Evolutionary conservation across 306 rosid species (phyloP), one percentile per base, ranked within the genome.

Genomic region (Quercus aquifolioides): DNA sequence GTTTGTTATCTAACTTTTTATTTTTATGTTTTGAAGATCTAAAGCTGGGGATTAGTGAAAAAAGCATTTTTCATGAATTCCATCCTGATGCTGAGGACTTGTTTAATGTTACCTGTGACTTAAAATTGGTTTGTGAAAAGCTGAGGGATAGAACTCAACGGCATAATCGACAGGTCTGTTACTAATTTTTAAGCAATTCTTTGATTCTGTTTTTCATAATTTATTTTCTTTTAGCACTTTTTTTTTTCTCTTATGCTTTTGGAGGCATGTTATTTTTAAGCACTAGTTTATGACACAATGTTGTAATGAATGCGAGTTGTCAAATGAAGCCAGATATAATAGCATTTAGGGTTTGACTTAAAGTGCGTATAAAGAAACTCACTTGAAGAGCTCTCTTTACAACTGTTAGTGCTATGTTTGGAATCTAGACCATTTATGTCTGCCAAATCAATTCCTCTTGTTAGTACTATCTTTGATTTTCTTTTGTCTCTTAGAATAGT

Each of bases 11-110:
- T 41, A 41, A 41, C 46, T 41, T 8, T 70, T 49, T 74, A 7
- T 46, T 76, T 49, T 51, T 21, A 68, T 55, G 73, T 57, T 9
- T 68, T 80, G 81, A 85, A 94, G 99, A 94, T 85, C 82, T 94
- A 83, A 94, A 94, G 87, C 86, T 94, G 78, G 99, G 99, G 84
- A 85, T 86, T 62, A 94, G 97, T 87, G 99, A 94, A 86, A 94
- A 85, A 83, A 91, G 94, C 89, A 85, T 94, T 79, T 94, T 94
- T 84, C 97, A 90, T 60, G 97, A 94, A 80, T 94, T 94, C 79
- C 99, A 94, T 87, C 97, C 99, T 12, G 97, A 94, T 87, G 99
- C 97, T 55, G 99, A 94, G 80, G 99, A 94, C 87, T 85, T 94
- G 86, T 94, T 92, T 81, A 94, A 94, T 75, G 99, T 94, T 55